phyloP scores from a whole-genome alignment of 139 green algal genomes.

The Chlorella sp. region DNA sequence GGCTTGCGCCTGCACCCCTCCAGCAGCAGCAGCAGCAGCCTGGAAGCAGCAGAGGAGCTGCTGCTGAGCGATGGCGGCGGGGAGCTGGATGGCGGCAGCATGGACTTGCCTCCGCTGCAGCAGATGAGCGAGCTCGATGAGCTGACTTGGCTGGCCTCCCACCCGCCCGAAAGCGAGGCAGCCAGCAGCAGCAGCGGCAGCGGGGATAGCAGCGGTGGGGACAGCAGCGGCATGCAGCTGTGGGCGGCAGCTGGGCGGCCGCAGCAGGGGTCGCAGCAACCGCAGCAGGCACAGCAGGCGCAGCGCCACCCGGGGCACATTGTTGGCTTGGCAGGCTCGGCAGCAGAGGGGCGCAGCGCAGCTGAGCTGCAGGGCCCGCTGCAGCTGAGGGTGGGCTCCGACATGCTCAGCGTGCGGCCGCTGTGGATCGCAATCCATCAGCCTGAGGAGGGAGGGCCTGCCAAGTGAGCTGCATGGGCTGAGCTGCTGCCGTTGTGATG shows the following conservation, averaged over 20 bases:
- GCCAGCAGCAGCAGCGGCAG: conserved; percentile 6
- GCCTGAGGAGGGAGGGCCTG: conserved; percentile 16
- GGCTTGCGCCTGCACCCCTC: background rate
- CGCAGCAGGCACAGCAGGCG: background rate
- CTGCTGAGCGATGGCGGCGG: background rate
- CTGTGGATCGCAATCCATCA: conserved; percentile 59
- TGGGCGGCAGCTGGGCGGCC: background rate
- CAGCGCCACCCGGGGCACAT: background rate
- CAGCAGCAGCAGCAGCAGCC: background rate
- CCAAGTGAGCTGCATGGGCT: conserved; percentile 28
- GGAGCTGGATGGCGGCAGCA: background rate
- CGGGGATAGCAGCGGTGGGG: background rate
- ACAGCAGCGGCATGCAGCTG: background rate
- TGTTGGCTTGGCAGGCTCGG: background rate
- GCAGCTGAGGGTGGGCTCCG: conserved; percentile 25
- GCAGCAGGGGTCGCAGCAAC: conserved; percentile 12
- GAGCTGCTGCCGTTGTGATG: too few relatives aligned
- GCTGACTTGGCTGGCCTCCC: conserved; percentile 40
- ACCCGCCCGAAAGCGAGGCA: conserved; percentile 6
- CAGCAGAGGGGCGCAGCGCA: background rate
- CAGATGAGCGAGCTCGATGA: conserved; percentile 22
- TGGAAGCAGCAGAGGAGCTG: background rate
- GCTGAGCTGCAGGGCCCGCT: conserved; percentile 10
- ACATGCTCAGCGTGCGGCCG: conserved; percentile 45
- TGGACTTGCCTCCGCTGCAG: conserved; percentile 6